phyloP scores from a whole-genome alignment of 108 stramenopile genomes.

The Nannochloropsis granulata region DNA sequence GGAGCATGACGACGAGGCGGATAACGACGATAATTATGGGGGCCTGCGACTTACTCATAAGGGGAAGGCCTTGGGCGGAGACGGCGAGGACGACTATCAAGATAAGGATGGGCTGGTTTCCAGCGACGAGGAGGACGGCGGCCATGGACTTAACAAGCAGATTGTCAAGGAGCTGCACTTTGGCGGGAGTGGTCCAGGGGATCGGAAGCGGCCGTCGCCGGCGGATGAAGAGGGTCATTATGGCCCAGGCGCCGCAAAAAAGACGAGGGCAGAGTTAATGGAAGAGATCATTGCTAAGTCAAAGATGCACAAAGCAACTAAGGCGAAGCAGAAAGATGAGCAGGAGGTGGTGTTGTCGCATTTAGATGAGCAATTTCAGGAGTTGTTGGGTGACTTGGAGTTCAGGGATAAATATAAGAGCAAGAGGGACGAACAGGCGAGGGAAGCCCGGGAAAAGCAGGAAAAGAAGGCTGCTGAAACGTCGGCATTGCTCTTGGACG shows the following conservation, averaged over 20 bases:
- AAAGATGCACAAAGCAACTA: slow-evolving; percentile 69
- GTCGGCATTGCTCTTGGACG: neutral
- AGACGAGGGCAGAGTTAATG: slow-evolving; percentile 59
- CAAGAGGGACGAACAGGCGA: slow-evolving; percentile 59
- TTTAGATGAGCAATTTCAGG: slow-evolving; percentile 66
- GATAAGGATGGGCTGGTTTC: slow-evolving; percentile 41
- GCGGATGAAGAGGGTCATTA: slow-evolving; percentile 42
- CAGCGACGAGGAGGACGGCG: slow-evolving; percentile 43
- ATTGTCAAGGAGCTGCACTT: slow-evolving; percentile 74
- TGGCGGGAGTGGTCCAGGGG: slow-evolving; percentile 46
- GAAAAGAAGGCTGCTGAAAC: neutral
- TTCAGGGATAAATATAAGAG: slow-evolving; percentile 67
- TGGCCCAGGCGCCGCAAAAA: slow-evolving; percentile 7
- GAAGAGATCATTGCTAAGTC: slow-evolving; percentile 70
- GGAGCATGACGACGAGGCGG: slow-evolving; percentile 13
- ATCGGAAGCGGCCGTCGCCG: neutral
- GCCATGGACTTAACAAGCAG: slow-evolving; percentile 43
- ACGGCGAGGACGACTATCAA: slow-evolving; percentile 43
- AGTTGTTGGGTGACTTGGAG: slow-evolving; percentile 52
- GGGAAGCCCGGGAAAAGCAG: slow-evolving; percentile 4
- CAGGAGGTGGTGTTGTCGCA: slow-evolving; percentile 62
- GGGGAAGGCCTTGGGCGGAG: slow-evolving; percentile 57
- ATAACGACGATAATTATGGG: neutral
- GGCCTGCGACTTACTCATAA: slow-evolving; percentile 35
- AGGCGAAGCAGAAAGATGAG: slow-evolving; percentile 58